phyloP scores from a whole-genome alignment of 305 asterid genomes.

The Ajuga reptans region DNA sequence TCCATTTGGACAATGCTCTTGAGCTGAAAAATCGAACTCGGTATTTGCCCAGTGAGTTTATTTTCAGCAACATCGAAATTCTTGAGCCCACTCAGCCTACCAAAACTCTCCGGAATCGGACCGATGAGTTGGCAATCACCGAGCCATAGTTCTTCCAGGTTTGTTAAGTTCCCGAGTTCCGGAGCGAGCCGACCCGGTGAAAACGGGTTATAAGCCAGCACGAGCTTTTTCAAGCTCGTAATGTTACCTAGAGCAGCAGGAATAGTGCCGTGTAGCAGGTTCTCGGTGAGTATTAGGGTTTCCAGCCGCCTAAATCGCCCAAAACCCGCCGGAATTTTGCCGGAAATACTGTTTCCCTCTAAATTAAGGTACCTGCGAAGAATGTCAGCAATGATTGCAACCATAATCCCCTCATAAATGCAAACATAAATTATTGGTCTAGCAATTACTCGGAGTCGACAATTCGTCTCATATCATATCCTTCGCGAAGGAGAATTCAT shows the following conservation, averaged over 20 bases:
- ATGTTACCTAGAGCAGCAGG: constrained; percentile 58
- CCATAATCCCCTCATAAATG: constrained; percentile 24
- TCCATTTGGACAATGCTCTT: constrained; percentile 59
- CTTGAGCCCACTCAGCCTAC: constrained; percentile 38
- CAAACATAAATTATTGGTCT: constrained; percentile 7
- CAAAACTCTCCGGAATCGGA: constrained; percentile 44
- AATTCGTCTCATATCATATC: background rate
- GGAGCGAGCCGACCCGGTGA: constrained; percentile 37
- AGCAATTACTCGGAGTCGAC: constrained; percentile 14
- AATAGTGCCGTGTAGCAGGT: constrained; percentile 45
- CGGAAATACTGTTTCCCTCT: constrained; percentile 50
- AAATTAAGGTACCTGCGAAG: constrained; percentile 48
- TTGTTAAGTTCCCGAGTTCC: constrained; percentile 57
- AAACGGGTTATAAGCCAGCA: constrained; percentile 58
- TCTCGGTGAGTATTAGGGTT: constrained; percentile 37
- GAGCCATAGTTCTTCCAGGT: constrained; percentile 52
- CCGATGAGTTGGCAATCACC: constrained; percentile 45
- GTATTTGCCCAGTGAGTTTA: constrained; percentile 45
- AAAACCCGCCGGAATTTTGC: constrained; percentile 51
- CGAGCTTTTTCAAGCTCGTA: constrained; percentile 44
- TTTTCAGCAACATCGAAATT: constrained; percentile 54
- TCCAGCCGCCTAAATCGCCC: constrained; percentile 54
- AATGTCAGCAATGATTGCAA: background rate
- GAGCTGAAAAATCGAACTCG: constrained; percentile 36
- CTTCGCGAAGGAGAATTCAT: constrained; percentile 15